Evolutionary conservation across 2,329 filamentous ascomycete species (phyloP), one percentile per base, ranked within the genome.

Genomic region (Neophaeococcomyces aloes): DNA sequence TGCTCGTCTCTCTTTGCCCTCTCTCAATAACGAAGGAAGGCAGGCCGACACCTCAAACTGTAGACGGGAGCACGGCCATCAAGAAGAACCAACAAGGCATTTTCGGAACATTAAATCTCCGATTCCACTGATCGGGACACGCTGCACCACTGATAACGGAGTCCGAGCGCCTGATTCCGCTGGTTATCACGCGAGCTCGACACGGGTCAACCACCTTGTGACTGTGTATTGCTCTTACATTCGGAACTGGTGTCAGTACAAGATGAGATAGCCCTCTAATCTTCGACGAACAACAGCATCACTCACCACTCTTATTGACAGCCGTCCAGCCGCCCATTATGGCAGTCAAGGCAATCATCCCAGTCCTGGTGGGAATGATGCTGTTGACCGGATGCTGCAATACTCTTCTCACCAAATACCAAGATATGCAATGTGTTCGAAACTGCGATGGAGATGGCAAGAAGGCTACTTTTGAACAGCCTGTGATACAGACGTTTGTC

Each of bases 391-490:
- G 89, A 50, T 87, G 94, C 49, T 94, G 87, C 73, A 98, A 98
- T 64, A 98, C 91, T 1, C 77, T 98, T 49, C 73, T 98, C 58
- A 95, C 89, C 55, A 98, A 98, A 62, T 95, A 88, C 31, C 48
- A 68, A 85, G 91, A 98, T 63, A 94, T 94, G 71, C 86, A 95
- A 80, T 98, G 91, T 67, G 85, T 96, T 31, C 76, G 83, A 53
- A 79, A 96, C 68, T 98, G 91, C 70, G 78, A 86, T 56, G 72
- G 77, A 48, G 75, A 77, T 7, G 73, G 72, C 47, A 75, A 81
- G 53, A 81, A 78, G 42, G 69, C 75, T 50, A 75, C 76, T 55
- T 96, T 98, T 65, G 86, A 95, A 63, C 89, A 96, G 61, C 91
- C 91, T 14, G 88, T 98, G 41, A 79, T 96, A 43, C 91, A 98